These are phyloP conservation scores for Rehmannia glutinosa DNA, from an alignment of 257 asterid species.

Conservation along the genomic window DNA sequence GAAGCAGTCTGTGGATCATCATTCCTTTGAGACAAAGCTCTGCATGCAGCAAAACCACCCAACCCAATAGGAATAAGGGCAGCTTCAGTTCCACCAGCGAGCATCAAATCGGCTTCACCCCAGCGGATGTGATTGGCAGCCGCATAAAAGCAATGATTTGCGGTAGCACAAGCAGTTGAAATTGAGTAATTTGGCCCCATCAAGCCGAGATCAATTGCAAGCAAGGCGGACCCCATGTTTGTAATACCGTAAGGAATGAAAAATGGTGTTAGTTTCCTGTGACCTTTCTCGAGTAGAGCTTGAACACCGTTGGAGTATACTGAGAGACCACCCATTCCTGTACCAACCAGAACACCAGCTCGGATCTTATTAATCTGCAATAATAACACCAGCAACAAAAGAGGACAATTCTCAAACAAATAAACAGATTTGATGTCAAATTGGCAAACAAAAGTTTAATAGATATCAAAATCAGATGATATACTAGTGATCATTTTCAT, in stretches of 20 bases:
- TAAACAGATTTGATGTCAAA: background rate
- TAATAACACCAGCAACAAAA: background rate
- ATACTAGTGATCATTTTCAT: background rate
- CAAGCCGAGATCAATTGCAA: conserved; percentile 85
- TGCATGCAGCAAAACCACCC: conserved; percentile 95
- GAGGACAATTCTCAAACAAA: background rate
- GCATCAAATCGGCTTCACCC: conserved; percentile 95
- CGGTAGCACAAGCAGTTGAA: conserved; percentile 96
- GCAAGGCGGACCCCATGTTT: conserved; percentile 94
- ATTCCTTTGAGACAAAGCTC: conserved; percentile 94
- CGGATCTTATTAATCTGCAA: conserved; percentile 80
- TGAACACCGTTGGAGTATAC: conserved; percentile 86
- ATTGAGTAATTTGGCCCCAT: conserved; percentile 96
- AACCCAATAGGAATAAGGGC: conserved; percentile 88
- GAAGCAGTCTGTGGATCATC: conserved; percentile 88
- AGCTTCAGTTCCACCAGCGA: conserved; percentile 95
- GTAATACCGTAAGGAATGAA: conserved; percentile 92
- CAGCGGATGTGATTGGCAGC: conserved; percentile 96
- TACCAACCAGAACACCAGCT: conserved; percentile 86
- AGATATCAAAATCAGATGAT: background rate
- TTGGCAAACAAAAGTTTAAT: background rate
- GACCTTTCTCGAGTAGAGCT: conserved; percentile 78
- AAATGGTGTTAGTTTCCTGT: conserved; percentile 82
- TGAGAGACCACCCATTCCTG: conserved; percentile 95
- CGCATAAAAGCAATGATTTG: conserved; percentile 89